phyloP scores from a whole-genome alignment of 371 early-diverging fungal species.

The Batrachochytrium dendrobatidis region DNA sequence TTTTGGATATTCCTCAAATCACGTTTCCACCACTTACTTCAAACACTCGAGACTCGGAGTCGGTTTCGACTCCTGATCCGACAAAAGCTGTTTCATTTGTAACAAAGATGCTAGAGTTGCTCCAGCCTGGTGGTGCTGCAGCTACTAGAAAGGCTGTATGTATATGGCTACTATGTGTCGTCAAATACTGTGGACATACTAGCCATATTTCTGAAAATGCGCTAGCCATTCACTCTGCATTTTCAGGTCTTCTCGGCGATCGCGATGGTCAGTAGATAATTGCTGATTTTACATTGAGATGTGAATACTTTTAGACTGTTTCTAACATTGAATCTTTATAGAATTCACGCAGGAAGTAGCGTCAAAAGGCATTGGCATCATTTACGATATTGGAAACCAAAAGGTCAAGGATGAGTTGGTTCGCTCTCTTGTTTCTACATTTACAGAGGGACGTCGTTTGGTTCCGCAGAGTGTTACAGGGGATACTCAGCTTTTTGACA shows the following conservation, averaged over 20 bases:
- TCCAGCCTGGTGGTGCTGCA: constrained; percentile 23
- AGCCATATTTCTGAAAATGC: background rate
- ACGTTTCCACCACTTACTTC: constrained; percentile 15
- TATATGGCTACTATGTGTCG: constrained; percentile 76
- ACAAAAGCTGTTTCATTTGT: constrained; percentile 32
- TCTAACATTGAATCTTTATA: constrained; percentile 8
- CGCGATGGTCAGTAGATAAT: constrained; percentile 69
- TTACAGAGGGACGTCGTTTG: constrained; percentile 40
- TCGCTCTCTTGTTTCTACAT: constrained; percentile 41
- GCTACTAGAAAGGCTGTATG: constrained; percentile 71
- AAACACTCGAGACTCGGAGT: too few species aligned
- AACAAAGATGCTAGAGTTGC: constrained; percentile 48
- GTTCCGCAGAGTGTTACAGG: constrained; percentile 65
- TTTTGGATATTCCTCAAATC: constrained; percentile 54
- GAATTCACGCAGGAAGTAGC: constrained; percentile 53
- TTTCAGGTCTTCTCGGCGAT: constrained; percentile 70
- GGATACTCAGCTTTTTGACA: constrained; percentile 70
- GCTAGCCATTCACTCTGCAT: constrained; percentile 39
- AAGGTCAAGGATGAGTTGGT: constrained; percentile 55
- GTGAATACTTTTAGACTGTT: background rate
- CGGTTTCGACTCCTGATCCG: background rate
- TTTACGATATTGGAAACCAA: constrained; percentile 78
- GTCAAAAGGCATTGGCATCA: constrained; percentile 78
- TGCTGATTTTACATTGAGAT: too few species aligned
- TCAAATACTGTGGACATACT: constrained; percentile 54